Base-by-base conservation (phyloP, 768 basidiomycete species). In the Hysterangium stoloniferum region DNA sequence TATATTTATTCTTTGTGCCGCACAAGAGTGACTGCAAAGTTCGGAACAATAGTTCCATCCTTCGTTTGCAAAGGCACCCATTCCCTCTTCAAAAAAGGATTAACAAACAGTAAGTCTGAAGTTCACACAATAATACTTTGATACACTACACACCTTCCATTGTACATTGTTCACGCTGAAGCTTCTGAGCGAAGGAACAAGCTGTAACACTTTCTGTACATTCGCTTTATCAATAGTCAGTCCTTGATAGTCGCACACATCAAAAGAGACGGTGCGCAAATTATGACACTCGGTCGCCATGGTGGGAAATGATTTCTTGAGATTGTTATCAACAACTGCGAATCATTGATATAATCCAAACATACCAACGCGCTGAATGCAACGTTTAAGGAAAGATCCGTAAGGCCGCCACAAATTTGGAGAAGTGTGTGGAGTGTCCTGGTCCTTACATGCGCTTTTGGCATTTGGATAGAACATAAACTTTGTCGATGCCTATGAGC, bases 401-500 rank as follows among this genome's bases (percentile, higher is more conserved):
- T 27, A 13, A 45, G n/a, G 15, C 12, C 31, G 11, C 22, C 20
- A 17, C 44, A 45, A 12, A 31, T 45, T 1, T 31, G 12, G 5
- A 45, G 22, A 13, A 45, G 44, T 33, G 44, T 17, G 1, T 27
- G 28, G 22, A 45, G 31, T 24, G 44, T 31, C 15, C 15, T 2
- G 19, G 11, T 31, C 33, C 44, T 29, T 9, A 28, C 28, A 45
- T 45, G 33, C 3, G 44, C 44, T 22, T 29, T 33, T 12, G 44
- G 44, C 44, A 45, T 45, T 4, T 22, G 31, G 8, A 45, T 45
- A 15, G 29, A 24, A 7, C 8, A 33, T 5, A 45, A 22, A n/a
- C 22, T 45, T 24, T n/a, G n/a, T 12, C 29, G 28, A 32, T 73
- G 71, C 31, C 62, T 64, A 43, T 45, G 43, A 11, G 61, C 54